Percentiles rank a stretch among this genome's conserved stretches.
phyloP scores from a whole-genome alignment of 2,329 filamentous ascomycete genomes.

The Fusarium liriodendri region DNA sequence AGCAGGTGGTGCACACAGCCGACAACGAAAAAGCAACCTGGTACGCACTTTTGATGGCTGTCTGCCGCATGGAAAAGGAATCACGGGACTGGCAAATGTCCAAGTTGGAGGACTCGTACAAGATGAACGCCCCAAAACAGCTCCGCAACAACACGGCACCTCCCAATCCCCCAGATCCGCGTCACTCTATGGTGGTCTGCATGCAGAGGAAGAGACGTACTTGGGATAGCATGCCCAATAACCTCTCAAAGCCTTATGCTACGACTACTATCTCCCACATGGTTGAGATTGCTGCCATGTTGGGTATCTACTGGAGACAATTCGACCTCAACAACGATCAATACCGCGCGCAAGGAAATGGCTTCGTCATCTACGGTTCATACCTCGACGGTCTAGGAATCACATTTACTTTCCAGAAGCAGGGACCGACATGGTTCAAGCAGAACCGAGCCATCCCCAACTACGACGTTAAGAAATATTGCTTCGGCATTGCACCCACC shows the following conservation, averaged over 20 bases:
- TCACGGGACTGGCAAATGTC: conserved; percentile 36
- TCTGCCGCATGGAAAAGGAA: conserved; percentile 36
- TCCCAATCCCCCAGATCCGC: background rate
- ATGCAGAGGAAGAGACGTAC: conserved; percentile 39
- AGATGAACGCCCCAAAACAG: conserved; percentile 19
- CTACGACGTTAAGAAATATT: conserved; percentile 51
- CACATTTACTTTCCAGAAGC: conserved; percentile 53
- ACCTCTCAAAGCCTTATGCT: conserved; percentile 46
- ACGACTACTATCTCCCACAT: conserved; percentile 51
- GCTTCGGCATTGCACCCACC: conserved; percentile 55
- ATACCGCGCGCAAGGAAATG: conserved; percentile 52
- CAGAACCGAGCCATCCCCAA: conserved; percentile 52
- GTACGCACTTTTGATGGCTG: conserved; percentile 33
- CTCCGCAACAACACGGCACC: background rate
- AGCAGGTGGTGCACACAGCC: conserved; percentile 33
- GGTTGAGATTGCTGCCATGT: conserved; percentile 50
- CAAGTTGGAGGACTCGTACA: conserved; percentile 24
- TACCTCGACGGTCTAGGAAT: conserved; percentile 51
- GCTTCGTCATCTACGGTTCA: conserved; percentile 48
- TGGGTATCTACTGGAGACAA: conserved; percentile 56
- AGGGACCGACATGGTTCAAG: conserved; percentile 49
- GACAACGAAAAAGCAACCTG: conserved; percentile 40
- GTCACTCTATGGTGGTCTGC: conserved; percentile 31
- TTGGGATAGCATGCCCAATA: conserved; percentile 40
- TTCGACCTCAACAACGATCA: conserved; percentile 52